A percentile compares a stretch with the other conserved stretches of the same genome.
These are phyloP conservation scores for Naganishia vaughanmartiniae DNA, from an alignment of 768 basidiomycete species.

Conservation along the genomic window DNA sequence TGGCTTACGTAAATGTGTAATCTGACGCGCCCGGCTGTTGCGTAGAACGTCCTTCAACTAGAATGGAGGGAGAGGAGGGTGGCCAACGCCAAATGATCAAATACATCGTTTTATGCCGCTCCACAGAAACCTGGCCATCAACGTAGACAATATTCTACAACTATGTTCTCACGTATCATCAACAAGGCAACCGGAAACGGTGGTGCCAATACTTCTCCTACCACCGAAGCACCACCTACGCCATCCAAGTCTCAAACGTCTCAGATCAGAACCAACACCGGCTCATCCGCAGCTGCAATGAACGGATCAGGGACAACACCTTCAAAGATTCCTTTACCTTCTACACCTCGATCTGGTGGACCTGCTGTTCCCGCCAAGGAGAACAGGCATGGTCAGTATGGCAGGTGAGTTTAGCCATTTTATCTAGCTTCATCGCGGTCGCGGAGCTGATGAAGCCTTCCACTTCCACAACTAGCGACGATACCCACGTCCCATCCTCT, in stretches of 20 bases:
- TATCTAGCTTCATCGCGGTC: no score
- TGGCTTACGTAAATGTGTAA: no score
- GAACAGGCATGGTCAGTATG: constrained; percentile 20
- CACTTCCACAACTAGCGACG: background rate
- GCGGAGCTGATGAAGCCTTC: no score
- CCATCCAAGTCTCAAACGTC: constrained; percentile 42
- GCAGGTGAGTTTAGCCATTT: constrained; percentile 1
- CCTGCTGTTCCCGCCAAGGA: constrained; percentile 17
- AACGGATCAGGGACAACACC: no score
- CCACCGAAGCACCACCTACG: constrained; percentile 32
- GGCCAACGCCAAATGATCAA: background rate
- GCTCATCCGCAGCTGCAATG: constrained; percentile 27
- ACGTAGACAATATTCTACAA: constrained; percentile 25
- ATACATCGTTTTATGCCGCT: no score
- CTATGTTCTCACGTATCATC: constrained; percentile 50
- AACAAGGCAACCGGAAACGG: constrained; percentile 37
- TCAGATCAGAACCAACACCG: constrained; percentile 26
- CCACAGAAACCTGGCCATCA: no score
- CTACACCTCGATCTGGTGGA: constrained; percentile 33
- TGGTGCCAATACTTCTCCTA: constrained; percentile 31
- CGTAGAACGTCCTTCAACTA: constrained; percentile 16
- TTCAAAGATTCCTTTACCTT: constrained; percentile 48
- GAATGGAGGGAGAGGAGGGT: background rate
- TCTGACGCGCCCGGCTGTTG: background rate
- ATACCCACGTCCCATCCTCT: background rate